Evolutionary conservation across 2,329 filamentous ascomycete species (phyloP).

Genomic region (Blastomyces silverae): DNA sequence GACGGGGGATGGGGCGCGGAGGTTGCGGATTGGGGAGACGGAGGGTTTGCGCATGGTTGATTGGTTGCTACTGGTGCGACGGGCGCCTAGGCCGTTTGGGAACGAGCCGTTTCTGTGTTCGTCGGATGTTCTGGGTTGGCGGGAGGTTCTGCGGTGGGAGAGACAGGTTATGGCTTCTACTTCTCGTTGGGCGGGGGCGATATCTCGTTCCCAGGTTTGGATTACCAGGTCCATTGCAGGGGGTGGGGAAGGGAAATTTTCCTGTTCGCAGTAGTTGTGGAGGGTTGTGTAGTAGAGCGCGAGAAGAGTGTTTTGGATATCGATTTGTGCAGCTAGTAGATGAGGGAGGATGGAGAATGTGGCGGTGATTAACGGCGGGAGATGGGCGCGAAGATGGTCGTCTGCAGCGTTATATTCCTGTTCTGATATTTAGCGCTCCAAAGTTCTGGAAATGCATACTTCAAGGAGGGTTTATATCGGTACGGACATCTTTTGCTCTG

Average conservation of each 20-base stretch:
- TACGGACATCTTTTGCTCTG: slow-evolving; percentile 55
- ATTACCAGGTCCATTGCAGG: slow-evolving; percentile 67
- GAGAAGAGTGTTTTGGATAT: slow-evolving; percentile 70
- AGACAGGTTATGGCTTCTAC: slow-evolving; percentile 60
- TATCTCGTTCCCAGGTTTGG: slow-evolving; percentile 57
- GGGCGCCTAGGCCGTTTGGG: slow-evolving; percentile 28
- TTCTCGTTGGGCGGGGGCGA: slow-evolving; percentile 58
- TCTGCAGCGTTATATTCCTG: slow-evolving; percentile 70
- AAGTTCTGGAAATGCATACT: neutral
- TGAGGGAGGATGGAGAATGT: slow-evolving; percentile 68
- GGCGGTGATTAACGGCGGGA: slow-evolving; percentile 65
- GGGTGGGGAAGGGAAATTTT: slow-evolving; percentile 63
- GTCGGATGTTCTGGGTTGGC: slow-evolving; percentile 48
- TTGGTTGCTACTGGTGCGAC: slow-evolving; percentile 36
- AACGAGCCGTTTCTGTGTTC: slow-evolving; percentile 43
- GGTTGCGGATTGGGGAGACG: slow-evolving; percentile 27
- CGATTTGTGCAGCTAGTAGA: slow-evolving; percentile 62
- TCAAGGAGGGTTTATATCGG: neutral
- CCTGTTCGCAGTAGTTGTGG: slow-evolving; percentile 63
- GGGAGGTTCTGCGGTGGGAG: slow-evolving; percentile 56
- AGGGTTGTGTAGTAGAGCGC: slow-evolving; percentile 71
- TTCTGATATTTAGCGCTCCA: slow-evolving; percentile 19
- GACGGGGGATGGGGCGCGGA: slow-evolving; percentile 26
- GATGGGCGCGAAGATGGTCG: slow-evolving; percentile 61
- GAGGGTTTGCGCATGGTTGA: slow-evolving; percentile 30